Percentiles rank a stretch among this genome's conserved stretches.
Conservation (phyloP, 441 rosid species). For the Flueggea neowawraea region DNA sequence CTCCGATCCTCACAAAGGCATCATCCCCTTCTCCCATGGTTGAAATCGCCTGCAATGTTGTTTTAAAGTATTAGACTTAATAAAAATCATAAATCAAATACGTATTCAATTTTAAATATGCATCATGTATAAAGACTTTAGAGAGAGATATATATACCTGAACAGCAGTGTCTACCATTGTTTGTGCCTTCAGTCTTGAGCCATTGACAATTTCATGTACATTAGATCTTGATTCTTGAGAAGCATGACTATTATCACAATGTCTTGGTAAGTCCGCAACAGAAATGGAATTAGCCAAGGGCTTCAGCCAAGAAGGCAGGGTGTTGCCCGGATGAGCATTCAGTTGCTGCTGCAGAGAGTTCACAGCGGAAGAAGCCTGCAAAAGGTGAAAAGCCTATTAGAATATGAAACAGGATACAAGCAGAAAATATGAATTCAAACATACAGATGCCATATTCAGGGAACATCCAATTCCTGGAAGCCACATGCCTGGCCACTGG, state of each 20-base stretch:
- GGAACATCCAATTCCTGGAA: too few species aligned
- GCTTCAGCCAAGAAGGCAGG: slow-evolving; percentile 43
- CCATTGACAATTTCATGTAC: slow-evolving; percentile 64
- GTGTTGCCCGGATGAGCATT: slow-evolving; percentile 29
- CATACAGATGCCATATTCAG: too few species aligned
- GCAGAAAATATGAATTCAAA: too few species aligned
- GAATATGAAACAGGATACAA: too few species aligned
- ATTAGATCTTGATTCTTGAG: slow-evolving; percentile 67
- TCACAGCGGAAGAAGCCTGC: slow-evolving; percentile 61
- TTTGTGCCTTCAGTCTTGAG: slow-evolving; percentile 64
- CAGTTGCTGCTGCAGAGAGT: slow-evolving; percentile 35
- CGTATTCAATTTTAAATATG: too few species aligned
- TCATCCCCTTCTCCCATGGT: slow-evolving; percentile 78
- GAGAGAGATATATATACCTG: slow-evolving; percentile 42
- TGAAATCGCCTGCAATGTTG: slow-evolving; percentile 63
- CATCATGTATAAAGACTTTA: too few species aligned
- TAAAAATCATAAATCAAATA: neutral
- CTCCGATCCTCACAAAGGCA: slow-evolving; percentile 54
- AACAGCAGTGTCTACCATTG: slow-evolving; percentile 88
- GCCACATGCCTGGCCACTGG: too few species aligned
- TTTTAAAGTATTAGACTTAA: neutral
- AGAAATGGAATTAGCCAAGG: slow-evolving; percentile 24
- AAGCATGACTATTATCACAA: slow-evolving; percentile 26
- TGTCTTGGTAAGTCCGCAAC: slow-evolving; percentile 26
- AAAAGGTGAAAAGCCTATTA: neutral